Conservation (phyloP, 805 yeast species). For the Sugiyamaella boreocaroliniensis region DNA sequence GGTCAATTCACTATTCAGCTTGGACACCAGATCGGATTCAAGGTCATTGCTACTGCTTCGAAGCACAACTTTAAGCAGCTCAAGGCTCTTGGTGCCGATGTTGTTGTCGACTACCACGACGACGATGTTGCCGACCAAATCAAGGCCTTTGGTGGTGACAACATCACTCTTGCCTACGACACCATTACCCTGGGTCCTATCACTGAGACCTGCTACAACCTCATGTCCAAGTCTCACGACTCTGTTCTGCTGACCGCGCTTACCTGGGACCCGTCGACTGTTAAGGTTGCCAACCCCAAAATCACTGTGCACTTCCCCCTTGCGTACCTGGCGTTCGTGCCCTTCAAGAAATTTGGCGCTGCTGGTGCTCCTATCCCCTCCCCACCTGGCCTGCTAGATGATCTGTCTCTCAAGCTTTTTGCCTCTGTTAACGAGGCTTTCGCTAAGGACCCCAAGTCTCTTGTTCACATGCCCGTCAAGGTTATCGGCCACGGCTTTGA, state of each 20-base stretch:
- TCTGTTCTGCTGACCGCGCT: slow-evolving; percentile 1
- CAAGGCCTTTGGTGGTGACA: slow-evolving; percentile 23
- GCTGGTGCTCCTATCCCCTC: slow-evolving; percentile 1
- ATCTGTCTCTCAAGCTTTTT: slow-evolving; percentile 2
- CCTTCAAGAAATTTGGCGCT: slow-evolving; percentile 11
- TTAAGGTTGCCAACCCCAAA: slow-evolving; percentile 4
- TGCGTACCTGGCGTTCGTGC: slow-evolving; percentile 15
- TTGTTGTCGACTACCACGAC: slow-evolving; percentile 43
- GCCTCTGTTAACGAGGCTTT: slow-evolving; percentile 1
- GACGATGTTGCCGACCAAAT: slow-evolving; percentile 41
- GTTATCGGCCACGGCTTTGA: slow-evolving; percentile 12
- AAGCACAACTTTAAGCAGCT: slow-evolving; percentile 38
- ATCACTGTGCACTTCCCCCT: slow-evolving; percentile 6
- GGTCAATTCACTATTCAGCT: slow-evolving; percentile 56
- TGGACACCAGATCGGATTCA: slow-evolving; percentile 44
- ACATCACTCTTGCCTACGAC: slow-evolving; percentile 23
- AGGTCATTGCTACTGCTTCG: slow-evolving; percentile 47
- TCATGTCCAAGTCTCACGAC: slow-evolving; percentile 11
- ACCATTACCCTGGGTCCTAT: slow-evolving; percentile 20
- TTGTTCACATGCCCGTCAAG: slow-evolving; percentile 13
- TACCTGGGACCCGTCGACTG: slow-evolving; percentile 4
- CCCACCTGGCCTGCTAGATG: slow-evolving; percentile 15
- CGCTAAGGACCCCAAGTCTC: not conserved
- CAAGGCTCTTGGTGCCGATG: slow-evolving; percentile 45
- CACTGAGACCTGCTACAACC: slow-evolving; percentile 11